phyloP scores from a whole-genome alignment of 2,329 filamentous ascomycete species.

The Parasarocladium wereldwijsianum region DNA sequence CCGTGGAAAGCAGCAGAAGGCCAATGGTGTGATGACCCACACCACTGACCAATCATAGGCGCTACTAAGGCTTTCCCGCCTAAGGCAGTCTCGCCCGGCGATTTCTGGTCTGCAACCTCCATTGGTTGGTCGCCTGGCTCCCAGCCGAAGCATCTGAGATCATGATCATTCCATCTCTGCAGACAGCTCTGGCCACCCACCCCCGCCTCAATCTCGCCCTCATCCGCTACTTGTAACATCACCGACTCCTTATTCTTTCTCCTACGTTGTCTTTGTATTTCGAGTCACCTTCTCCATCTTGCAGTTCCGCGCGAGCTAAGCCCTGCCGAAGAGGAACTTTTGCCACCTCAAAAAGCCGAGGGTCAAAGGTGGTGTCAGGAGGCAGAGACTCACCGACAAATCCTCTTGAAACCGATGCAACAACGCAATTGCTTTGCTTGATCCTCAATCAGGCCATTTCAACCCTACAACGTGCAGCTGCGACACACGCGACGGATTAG shows the following conservation, averaged over 20 bases:
- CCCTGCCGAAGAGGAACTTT: neutral
- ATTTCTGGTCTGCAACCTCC: no score
- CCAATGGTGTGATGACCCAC: no score
- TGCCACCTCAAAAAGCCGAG: conserved; percentile 1
- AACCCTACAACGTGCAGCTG: neutral
- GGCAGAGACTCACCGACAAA: conserved; percentile 3
- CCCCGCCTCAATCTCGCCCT: neutral
- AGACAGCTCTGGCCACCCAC: conserved; percentile 3
- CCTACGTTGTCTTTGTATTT: neutral
- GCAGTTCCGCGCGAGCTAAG: neutral
- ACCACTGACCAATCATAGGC: no score
- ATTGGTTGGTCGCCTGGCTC: no score
- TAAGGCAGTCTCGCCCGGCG: no score
- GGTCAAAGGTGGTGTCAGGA: conserved; percentile 1
- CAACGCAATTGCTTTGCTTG: conserved; percentile 1
- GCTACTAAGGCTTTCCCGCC: no score
- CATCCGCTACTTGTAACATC: conserved; percentile 1
- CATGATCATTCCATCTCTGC: conserved; percentile 5
- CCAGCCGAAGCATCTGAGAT: no score
- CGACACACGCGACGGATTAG: neutral
- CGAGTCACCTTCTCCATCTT: neutral
- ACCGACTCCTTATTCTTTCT: neutral
- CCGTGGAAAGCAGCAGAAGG: no score
- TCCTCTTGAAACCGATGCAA: conserved; percentile 3
- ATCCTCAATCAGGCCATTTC: conserved; percentile 1